Percentiles rank a stretch among this genome's conserved stretches.
phyloP scores from a whole-genome alignment of 768 basidiomycete genomes.

The Chalciporus chontae region DNA sequence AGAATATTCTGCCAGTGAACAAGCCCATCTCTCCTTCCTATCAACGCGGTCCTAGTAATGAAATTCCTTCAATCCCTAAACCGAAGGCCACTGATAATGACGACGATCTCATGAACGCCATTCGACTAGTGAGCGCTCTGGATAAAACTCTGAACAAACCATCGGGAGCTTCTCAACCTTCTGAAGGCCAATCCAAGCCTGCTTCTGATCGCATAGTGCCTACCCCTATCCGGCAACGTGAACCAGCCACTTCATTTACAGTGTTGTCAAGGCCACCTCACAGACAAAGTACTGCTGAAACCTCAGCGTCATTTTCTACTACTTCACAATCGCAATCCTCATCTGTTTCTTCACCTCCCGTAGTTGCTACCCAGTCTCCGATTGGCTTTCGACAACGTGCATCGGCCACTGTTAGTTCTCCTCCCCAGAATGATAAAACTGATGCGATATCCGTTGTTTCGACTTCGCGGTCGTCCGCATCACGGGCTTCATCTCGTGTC shows the following conservation, averaged over 20 bases:
- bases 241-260: constrained; percentile 55
- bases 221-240: constrained; percentile 55
- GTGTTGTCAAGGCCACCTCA: constrained; percentile 58
- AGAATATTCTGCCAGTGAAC: neutral
- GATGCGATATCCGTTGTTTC: constrained; percentile 25
- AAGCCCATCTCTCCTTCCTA: constrained; percentile 4
- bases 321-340: neutral
- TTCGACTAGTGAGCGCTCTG: constrained; percentile 28
- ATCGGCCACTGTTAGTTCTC: constrained; percentile 1
- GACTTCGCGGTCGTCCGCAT: constrained; percentile 16
- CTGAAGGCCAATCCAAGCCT: neutral
- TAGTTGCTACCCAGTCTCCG: constrained; percentile 13
- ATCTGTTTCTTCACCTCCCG: neutral
- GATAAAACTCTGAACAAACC: constrained; percentile 22
- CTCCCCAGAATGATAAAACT: constrained; percentile 24
- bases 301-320: constrained; percentile 9
- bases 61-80: constrained; percentile 6
- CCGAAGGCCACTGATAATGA: constrained; percentile 15
- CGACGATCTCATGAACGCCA: constrained; percentile 31
- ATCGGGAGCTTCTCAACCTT: neutral
- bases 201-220: constrained; percentile 36
- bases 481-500: constrained; percentile 24
- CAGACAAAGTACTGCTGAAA: constrained; percentile 25
- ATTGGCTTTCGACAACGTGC: constrained; percentile 12
- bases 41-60: constrained; percentile 18